phyloP scores from a whole-genome alignment of 1,284 basidiomycete species.

The Cutaneotrichosporon spelunceum region DNA sequence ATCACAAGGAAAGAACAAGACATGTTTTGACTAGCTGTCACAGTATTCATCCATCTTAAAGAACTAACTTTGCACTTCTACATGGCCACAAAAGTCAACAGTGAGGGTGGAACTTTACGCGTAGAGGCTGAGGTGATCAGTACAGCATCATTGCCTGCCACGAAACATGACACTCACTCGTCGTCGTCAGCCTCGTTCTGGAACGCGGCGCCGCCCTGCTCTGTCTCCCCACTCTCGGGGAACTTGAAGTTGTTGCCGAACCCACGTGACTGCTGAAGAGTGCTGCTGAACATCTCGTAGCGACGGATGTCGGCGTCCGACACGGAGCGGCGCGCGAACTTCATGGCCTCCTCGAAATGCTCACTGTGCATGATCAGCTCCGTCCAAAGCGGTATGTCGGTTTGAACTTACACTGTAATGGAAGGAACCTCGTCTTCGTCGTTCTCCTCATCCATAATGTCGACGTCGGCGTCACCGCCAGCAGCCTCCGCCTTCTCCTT shows the following conservation, averaged over 20 bases:
- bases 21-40: background rate
- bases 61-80: background rate
- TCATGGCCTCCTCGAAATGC: slow-evolving; percentile 81
- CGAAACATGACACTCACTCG: slow-evolving; percentile 27
- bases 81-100: slow-evolving; percentile 2
- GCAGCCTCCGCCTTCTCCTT: slow-evolving; percentile 72
- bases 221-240: slow-evolving; percentile 67
- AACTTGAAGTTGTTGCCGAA: slow-evolving; percentile 60
- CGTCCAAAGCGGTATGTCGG: background rate
- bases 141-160: background rate
- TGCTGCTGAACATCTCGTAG: slow-evolving; percentile 52
- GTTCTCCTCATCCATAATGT: slow-evolving; percentile 53
- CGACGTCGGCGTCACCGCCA: slow-evolving; percentile 69
- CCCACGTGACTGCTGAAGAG: slow-evolving; percentile 47
- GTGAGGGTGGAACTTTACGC: slow-evolving; percentile 17
- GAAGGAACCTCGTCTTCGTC: slow-evolving; percentile 93
- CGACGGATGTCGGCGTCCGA: slow-evolving; percentile 87
- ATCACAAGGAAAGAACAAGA: no score
- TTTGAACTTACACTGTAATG: slow-evolving; percentile 66
- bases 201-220: slow-evolving; percentile 52
- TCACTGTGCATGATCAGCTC: slow-evolving; percentile 55
- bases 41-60: slow-evolving; percentile 5
- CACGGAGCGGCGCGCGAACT: slow-evolving; percentile 75
- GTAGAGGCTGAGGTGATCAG: slow-evolving; percentile 18
- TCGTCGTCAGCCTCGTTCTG: slow-evolving; percentile 53